Conservation (phyloP, 23 red algal genomes). For the Gracilaria caudata region DNA sequence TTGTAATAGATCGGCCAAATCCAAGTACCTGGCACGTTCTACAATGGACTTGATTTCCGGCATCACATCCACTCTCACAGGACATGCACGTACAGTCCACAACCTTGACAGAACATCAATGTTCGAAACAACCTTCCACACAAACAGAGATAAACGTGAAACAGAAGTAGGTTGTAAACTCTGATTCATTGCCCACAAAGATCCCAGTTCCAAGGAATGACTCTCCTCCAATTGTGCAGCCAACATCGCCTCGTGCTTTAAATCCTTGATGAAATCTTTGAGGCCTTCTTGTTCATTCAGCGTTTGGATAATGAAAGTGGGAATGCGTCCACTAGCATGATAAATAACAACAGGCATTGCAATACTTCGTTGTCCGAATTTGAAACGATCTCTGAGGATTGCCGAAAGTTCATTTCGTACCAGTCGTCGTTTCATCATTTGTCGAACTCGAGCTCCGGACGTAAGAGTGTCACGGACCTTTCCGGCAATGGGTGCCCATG, state of each 20-base stretch:
- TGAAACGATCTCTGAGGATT: conserved; percentile 52
- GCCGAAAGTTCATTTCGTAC: conserved; percentile 54
- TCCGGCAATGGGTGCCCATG: conserved; percentile 61
- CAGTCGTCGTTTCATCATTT: conserved; percentile 29
- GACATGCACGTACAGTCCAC: conserved; percentile 10
- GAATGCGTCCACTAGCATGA: background rate
- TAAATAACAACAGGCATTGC: conserved; percentile 26
- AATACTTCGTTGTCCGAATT: conserved; percentile 43
- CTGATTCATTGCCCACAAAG: conserved; percentile 56
- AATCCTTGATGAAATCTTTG: background rate
- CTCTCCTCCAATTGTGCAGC: background rate
- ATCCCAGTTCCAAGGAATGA: conserved; percentile 28
- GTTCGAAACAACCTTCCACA: background rate
- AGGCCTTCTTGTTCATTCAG: background rate
- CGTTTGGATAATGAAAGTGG: background rate
- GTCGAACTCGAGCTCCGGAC: conserved; percentile 29
- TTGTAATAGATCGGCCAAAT: conserved; percentile 42
- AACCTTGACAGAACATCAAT: background rate
- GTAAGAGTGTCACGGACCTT: conserved; percentile 32
- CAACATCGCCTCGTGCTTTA: background rate
- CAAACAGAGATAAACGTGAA: background rate
- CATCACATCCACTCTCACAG: conserved; percentile 7
- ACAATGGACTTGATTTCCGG: background rate
- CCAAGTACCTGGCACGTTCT: conserved; percentile 30
- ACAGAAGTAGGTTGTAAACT: conserved; percentile 35